These are phyloP conservation scores for Leersia perrieri DNA, from an alignment of 176 grass and related monocot genomes.

Conservation along the genomic window DNA sequence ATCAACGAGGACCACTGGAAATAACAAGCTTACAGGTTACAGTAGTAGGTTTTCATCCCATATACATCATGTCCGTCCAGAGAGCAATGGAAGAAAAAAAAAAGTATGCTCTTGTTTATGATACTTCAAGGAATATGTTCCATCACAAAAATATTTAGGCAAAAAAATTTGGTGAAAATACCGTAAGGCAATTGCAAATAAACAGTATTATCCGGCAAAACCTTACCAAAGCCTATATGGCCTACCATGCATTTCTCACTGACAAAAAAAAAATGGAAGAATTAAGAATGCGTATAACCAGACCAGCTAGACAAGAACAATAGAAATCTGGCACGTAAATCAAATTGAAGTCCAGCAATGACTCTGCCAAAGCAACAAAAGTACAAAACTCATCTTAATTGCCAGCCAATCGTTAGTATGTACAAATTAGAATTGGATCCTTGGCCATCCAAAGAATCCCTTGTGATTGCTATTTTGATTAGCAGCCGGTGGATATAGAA, in stretches of 20 bases:
- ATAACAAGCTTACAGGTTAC: no score
- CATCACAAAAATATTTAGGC: no score
- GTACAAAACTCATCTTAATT: not conserved
- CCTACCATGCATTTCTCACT: not conserved
- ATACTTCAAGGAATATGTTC: no score
- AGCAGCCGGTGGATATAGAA: not conserved
- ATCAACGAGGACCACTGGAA: no score
- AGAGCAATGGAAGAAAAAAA: no score
- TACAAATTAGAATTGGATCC: not conserved
- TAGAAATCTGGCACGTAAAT: not conserved
- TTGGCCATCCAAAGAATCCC: not conserved
- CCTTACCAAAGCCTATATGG: not conserved
- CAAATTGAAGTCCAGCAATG: not conserved
- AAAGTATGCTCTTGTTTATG: no score
- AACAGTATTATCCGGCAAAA: not conserved
- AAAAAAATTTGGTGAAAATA: no score
- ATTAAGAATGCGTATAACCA: not conserved
- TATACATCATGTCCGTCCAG: no score
- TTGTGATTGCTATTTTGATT: not conserved
- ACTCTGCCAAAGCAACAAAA: conserved; percentile 5
- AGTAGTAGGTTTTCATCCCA: no score
- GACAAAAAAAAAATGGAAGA: not conserved
- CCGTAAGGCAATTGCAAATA: no score
- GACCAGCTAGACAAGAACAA: not conserved
- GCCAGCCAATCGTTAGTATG: not conserved